Evolutionary conservation across 768 basidiomycete species (phyloP).

Genomic region (Hygrophoropsis aurantiaca): DNA sequence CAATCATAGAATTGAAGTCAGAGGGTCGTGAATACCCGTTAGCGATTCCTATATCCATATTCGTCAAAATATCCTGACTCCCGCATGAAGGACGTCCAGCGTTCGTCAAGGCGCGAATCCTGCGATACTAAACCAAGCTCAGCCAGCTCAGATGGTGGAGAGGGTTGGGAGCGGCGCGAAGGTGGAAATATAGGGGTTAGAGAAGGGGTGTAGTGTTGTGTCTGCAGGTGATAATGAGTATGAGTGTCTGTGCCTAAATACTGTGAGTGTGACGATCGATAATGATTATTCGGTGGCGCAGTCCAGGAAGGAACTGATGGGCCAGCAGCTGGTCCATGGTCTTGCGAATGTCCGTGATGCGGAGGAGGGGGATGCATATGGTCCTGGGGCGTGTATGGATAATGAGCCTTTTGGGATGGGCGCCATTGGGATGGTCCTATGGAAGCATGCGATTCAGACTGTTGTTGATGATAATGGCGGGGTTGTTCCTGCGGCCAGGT

Average conservation of each 20-base stretch:
- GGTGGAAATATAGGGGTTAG: conserved; percentile 1
- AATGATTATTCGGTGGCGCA: conserved; percentile 6
- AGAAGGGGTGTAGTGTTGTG: conserved; percentile 17
- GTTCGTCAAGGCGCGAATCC: conserved; percentile 52
- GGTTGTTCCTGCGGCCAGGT: conserved; percentile 4
- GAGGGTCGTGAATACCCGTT: background rate
- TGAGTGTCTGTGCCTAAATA: conserved; percentile 10
- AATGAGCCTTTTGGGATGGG: conserved; percentile 25
- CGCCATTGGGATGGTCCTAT: conserved; percentile 22
- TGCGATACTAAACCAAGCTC: conserved; percentile 61
- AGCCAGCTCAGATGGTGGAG: conserved; percentile 45
- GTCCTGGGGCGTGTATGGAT: conserved; percentile 22
- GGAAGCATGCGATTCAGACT: background rate
- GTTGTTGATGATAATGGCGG: background rate
- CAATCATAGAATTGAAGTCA: background rate
- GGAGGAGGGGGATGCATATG: conserved; percentile 10
- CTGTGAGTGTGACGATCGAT: conserved; percentile 6
- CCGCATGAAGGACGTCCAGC: conserved; percentile 64
- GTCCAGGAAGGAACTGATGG: conserved; percentile 16
- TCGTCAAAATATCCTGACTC: conserved; percentile 49
- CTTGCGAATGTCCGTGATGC: conserved; percentile 16
- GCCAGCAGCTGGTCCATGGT: conserved; percentile 13
- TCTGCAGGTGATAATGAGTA: conserved; percentile 13
- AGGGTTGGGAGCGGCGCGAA: conserved; percentile 4
- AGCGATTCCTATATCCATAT: conserved; percentile 27